Base-by-base conservation (phyloP, 2,329 filamentous ascomycete genomes). In the Hypoxylon sp. region DNA sequence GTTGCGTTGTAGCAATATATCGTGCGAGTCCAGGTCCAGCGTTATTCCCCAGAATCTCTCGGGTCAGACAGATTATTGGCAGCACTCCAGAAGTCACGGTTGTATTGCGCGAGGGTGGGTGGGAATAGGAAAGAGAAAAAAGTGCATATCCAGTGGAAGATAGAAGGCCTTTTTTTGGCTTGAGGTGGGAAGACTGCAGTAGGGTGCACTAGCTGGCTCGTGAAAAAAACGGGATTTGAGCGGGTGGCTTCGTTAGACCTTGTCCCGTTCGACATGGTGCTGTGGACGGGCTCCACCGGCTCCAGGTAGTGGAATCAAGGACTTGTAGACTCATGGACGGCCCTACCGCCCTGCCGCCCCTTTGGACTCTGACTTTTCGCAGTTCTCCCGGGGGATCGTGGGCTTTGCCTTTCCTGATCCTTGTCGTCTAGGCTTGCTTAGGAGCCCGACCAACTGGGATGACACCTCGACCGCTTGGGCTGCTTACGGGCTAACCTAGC, bases 51-150 rank as follows among this genome's bases (percentile, higher is more conserved):
- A 60, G 39, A 21, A 52, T 13, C 46, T 63, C 51, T 70, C 42
- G 46, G 61, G 65, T 73, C 53, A 44, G 50, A 68, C 65, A 51
- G 44, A 42, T 60, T 68, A 68, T 70, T 68, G 65, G 67, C 17
- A 62, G 58, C 54, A 21, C 53, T 59, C 55, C 27, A 66, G 61
- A 48, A 47, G 58, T 58, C 60, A 70, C 62, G 55, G 72, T 72
- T 37, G 69, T 71, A 75, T 70, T 71, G 69, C 65, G 68, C 69
- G 75, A 72, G 66, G 71, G 71, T 72, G 71, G 73, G 71, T 72
- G 60, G 68, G 71, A 68, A 60, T 65, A 57, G 61, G 67, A 65
- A 65, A 63, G 51, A 60, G 60, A 35, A 65, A 35, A 50, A 47
- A 44, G 44, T 58, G 68, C 63, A 70, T 59, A 69, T 67, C 24